Base-by-base conservation (phyloP, 2,329 filamentous ascomycete species). In the Penicillium psychrosexuale region DNA sequence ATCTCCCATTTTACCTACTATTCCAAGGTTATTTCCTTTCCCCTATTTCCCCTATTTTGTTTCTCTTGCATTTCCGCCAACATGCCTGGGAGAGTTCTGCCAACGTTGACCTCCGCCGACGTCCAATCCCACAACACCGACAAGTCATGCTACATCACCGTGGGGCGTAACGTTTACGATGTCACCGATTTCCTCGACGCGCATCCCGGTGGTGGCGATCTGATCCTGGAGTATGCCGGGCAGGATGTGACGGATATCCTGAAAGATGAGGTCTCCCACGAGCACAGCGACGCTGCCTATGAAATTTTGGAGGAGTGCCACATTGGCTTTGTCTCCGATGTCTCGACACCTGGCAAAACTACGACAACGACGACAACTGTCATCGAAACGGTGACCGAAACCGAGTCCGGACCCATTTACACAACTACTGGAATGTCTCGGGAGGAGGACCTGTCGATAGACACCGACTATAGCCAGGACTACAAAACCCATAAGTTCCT, bases 401-500 rank as follows among this genome's bases (percentile, higher is more conserved):
- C 70, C 5, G 59, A 57, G 9, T 55, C 60, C 11, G 64, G 60
- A 34, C 66, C 67, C 5, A 61, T 77, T 0, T 78, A 83, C 66
- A 76, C 75, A 38, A 75, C 76, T 44, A 99, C 94, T 4, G 93
- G 93, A 71, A 90, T 97, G 89, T 89, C 91, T 8, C 87, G 83
- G 53, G 94, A 85, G 64, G 92, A 93, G 63, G 94, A 99, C 65
- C 77, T 99, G 57, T 89, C 81, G 63, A 88, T 86, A 69, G 92
- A 96, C 57, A 99, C 94, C 8, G 91, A 99, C 69, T 74, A 81
- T 54, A 72, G 61, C 24, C 74, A 75, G 43, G 94, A 99, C 70
- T 99, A 88, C 79, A 89, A 90, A 75, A 89, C 82, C 55, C 87
- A 97, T 82, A 95, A 96, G 75, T 99, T 99, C 69, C 81, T 99